A percentile compares a stretch with the other conserved stretches of the same genome.
phyloP scores from a whole-genome alignment of 2,329 filamentous ascomycete genomes.

The Ilyonectria mors-panacis region DNA sequence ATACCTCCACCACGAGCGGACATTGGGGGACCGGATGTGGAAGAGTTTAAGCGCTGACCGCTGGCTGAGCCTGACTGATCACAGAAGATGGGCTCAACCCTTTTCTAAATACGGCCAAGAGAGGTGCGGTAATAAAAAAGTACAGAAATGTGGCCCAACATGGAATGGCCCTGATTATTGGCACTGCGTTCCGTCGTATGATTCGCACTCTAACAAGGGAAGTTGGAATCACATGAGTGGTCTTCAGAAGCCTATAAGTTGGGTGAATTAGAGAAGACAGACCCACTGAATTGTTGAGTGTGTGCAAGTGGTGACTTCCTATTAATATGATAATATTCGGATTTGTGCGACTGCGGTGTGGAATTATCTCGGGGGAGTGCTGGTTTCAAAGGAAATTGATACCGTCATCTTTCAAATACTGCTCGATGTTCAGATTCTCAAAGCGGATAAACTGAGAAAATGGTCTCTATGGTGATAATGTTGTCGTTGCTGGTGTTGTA shows the following conservation, averaged over 20 bases:
- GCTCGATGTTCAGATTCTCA: too few species aligned
- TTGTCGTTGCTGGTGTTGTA: too few species aligned
- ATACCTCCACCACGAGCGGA: slow-evolving; percentile 33
- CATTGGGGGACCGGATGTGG: slow-evolving; percentile 27
- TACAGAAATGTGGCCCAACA: slow-evolving; percentile 36
- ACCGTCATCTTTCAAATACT: too few species aligned
- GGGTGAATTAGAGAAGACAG: slow-evolving; percentile 29
- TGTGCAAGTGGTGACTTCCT: too few species aligned
- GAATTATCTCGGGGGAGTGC: too few species aligned
- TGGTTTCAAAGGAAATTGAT: too few species aligned
- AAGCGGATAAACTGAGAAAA: too few species aligned
- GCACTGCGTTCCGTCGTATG: slow-evolving; percentile 26
- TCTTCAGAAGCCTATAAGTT: slow-evolving; percentile 36
- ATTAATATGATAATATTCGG: too few species aligned
- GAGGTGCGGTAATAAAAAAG: too few species aligned
- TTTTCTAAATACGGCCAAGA: slow-evolving; percentile 33
- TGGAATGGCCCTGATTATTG: slow-evolving; percentile 33
- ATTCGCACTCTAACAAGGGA: slow-evolving; percentile 26
- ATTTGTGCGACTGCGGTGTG: too few species aligned
- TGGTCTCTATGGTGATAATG: too few species aligned
- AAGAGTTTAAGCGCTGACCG: slow-evolving; percentile 32
- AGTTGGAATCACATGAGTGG: slow-evolving; percentile 30
- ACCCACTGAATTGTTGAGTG: neutral
- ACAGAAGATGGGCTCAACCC: slow-evolving; percentile 34
- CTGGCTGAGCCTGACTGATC: slow-evolving; percentile 22